These are phyloP conservation scores for Candida pseudoviswanathii DNA, from an alignment of 1,139 yeast genomes.

Conservation along the genomic window DNA sequence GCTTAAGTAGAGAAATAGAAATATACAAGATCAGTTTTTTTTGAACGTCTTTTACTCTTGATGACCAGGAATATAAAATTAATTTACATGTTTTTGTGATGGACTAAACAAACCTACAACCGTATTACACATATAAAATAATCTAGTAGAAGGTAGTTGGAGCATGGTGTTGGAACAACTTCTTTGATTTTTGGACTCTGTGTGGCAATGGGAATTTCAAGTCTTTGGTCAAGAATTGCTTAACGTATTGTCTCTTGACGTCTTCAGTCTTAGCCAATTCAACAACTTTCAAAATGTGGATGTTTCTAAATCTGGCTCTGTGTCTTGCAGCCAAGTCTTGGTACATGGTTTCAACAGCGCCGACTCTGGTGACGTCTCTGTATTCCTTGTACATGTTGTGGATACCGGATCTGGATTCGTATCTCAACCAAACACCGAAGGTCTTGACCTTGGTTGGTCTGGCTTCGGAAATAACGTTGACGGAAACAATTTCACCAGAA, in stretches of 20 bases:
- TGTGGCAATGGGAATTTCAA: slow-evolving; percentile 99
- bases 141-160: slow-evolving; percentile 94
- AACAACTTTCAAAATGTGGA: slow-evolving; percentile 98
- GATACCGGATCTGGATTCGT: slow-evolving; percentile 99
- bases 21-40: background rate
- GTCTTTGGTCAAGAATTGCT: slow-evolving; percentile 94
- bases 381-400: slow-evolving; percentile 99
- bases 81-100: slow-evolving; percentile 1
- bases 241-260: slow-evolving; percentile 99
- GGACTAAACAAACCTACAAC: background rate
- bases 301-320: slow-evolving; percentile 99
- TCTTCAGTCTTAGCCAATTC: slow-evolving; percentile 97
- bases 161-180: slow-evolving; percentile 87
- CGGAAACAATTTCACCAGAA: slow-evolving; percentile 97
- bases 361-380: slow-evolving; percentile 99
- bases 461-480: slow-evolving; percentile 89
- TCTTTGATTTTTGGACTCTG: slow-evolving; percentile 92
- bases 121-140: background rate
- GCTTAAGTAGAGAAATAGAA: background rate
- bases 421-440: slow-evolving; percentile 99
- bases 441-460: slow-evolving; percentile 99
- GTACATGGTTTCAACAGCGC: slow-evolving; percentile 98
- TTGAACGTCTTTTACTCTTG: background rate
- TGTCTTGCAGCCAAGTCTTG: slow-evolving; percentile 99
- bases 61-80: background rate